A percentile compares a stretch with the other conserved stretches of the same genome.
Evolutionary conservation across 306 rosid species (phyloP).

Genomic region (Vigna radiata): DNA sequence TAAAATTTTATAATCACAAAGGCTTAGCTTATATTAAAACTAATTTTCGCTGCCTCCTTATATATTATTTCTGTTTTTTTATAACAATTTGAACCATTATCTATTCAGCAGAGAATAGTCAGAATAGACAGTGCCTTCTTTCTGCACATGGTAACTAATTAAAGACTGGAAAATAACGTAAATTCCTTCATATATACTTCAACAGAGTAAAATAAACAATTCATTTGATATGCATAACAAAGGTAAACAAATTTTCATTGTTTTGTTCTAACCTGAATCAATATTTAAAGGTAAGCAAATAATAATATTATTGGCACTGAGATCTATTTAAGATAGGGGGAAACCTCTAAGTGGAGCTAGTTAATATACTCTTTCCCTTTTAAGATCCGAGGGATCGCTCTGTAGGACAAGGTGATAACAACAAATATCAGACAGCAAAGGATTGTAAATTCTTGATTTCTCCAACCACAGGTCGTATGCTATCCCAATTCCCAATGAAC

Average conservation of each 20-base stretch:
- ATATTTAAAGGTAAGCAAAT: constrained; percentile 2
- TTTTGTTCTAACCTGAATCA: neutral
- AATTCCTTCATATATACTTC: neutral
- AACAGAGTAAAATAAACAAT: neutral
- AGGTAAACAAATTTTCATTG: neutral
- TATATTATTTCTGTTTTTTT: neutral
- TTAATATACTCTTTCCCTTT: neutral
- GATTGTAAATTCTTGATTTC: constrained; percentile 18
- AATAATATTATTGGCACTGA: neutral
- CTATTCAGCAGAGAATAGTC: neutral
- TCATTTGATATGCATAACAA: neutral
- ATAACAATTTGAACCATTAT: neutral
- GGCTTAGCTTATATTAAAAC: neutral
- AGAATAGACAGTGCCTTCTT: neutral
- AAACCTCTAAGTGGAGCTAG: neutral
- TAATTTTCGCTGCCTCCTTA: neutral
- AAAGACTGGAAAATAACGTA: neutral
- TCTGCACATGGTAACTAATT: neutral
- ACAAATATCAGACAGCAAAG: constrained; percentile 5
- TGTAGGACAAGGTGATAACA: constrained; percentile 39
- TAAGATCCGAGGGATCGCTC: neutral
- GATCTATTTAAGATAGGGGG: neutral
- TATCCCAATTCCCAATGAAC: constrained; percentile 12
- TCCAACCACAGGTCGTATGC: constrained; percentile 5
- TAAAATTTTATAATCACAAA: neutral